A percentile compares a stretch with the other conserved stretches of the same genome.
These are phyloP conservation scores for Cyberlindnera suaveolens DNA, from an alignment of 805 yeast genomes.

Conservation along the genomic window DNA sequence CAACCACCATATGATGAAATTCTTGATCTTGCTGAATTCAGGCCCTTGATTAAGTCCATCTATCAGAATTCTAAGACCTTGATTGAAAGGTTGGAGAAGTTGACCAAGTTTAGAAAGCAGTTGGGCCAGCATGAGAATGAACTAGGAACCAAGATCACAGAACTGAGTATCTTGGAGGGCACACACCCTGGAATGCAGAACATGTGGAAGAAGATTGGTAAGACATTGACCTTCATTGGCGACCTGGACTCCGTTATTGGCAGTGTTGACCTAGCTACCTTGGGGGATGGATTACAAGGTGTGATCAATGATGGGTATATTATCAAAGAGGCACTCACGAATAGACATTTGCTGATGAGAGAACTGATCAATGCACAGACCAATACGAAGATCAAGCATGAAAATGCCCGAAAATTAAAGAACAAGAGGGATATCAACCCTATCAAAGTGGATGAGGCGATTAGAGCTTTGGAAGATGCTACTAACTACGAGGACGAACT, in stretches of 20 bases:
- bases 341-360: constrained; percentile 87
- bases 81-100: constrained; percentile 50
- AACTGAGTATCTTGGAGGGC: constrained; percentile 39
- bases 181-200: constrained; percentile 64
- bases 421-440: constrained; percentile 76
- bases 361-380: constrained; percentile 78
- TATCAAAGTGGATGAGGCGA: constrained; percentile 83
- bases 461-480: constrained; percentile 72
- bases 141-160: constrained; percentile 37
- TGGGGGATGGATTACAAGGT: constrained; percentile 68
- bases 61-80: constrained; percentile 52
- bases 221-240: constrained; percentile 61
- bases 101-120: constrained; percentile 36
- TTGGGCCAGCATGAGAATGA: constrained; percentile 54
- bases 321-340: constrained; percentile 88
- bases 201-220: constrained; percentile 75
- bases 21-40: constrained; percentile 70
- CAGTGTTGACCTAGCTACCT: constrained; percentile 61
- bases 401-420: constrained; percentile 64
- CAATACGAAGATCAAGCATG: constrained; percentile 61
- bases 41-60: constrained; percentile 79
- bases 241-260: constrained; percentile 72
- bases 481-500: constrained; percentile 69
- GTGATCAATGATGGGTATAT: constrained; percentile 73
- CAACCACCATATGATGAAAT: constrained; percentile 89